Percentiles rank a stretch among this genome's conserved stretches.
phyloP scores from a whole-genome alignment of 73 alveolate genomes.

The Diophrys sp. region DNA sequence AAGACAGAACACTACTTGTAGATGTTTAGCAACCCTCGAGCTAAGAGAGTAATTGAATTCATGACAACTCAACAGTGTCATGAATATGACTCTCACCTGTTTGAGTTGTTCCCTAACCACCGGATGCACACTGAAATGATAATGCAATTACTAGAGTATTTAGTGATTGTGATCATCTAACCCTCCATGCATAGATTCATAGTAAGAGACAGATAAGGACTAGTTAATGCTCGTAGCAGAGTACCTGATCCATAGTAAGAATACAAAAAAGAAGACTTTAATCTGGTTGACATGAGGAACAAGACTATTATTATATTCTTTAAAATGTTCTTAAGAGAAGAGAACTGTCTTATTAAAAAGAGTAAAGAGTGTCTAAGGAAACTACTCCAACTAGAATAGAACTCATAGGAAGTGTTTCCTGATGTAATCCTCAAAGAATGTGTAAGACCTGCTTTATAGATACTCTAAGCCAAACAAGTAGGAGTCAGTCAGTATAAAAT shows the following conservation, averaged over 20 bases:
- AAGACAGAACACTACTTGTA: not conserved
- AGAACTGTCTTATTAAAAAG: conserved; percentile 12
- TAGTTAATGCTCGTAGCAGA: not conserved
- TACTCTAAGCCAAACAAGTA: conserved; percentile 19
- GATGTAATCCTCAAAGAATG: conserved; percentile 46
- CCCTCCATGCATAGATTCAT: not conserved
- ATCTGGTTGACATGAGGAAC: conserved; percentile 34
- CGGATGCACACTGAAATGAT: conserved; percentile 42
- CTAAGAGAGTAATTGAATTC: not conserved
- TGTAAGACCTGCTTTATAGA: conserved; percentile 47
- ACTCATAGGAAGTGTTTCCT: conserved; percentile 47
- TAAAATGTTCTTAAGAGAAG: conserved; percentile 52
- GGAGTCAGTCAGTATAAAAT: conserved; percentile 20
- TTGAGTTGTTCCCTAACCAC: conserved; percentile 42
- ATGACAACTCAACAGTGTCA: not conserved
- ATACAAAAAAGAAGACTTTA: conserved; percentile 6
- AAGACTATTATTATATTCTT: conserved; percentile 36
- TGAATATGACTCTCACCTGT: conserved; percentile 37
- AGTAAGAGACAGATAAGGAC: not conserved
- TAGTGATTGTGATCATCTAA: not conserved
- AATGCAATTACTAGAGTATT: conserved; percentile 12
- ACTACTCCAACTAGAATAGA: conserved; percentile 17
- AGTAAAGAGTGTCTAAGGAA: conserved; percentile 35
- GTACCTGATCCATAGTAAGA: not conserved
- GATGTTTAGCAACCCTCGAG: not conserved